Evolutionary conservation across 371 early-diverging fungal species (phyloP).

Genomic region (Zychaea mexicana): DNA sequence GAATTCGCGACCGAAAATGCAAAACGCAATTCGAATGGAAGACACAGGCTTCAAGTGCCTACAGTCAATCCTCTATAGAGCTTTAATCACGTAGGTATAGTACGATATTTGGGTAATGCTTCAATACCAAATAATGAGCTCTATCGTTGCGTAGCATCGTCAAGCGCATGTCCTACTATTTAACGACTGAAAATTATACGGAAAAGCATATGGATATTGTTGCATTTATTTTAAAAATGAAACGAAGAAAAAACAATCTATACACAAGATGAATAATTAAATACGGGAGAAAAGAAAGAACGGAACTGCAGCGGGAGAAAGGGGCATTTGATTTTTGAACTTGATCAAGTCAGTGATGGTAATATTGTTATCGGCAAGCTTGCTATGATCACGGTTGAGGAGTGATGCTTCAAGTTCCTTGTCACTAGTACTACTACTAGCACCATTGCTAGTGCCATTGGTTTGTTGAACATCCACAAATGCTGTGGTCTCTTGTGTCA

Average conservation of each 20-base stretch:
- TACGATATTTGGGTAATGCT: no score
- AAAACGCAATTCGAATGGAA: no score
- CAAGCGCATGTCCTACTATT: no score
- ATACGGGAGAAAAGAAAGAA: slow-evolving; percentile 36
- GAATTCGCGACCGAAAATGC: no score
- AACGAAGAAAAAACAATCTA: background rate
- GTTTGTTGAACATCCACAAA: background rate
- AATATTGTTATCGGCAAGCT: slow-evolving; percentile 39
- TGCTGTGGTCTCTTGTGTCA: slow-evolving; percentile 1
- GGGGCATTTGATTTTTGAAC: slow-evolving; percentile 60
- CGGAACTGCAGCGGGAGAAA: slow-evolving; percentile 61
- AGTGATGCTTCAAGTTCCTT: slow-evolving; percentile 4
- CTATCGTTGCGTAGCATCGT: no score
- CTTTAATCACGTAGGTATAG: no score
- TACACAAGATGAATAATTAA: slow-evolving; percentile 13
- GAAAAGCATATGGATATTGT: background rate
- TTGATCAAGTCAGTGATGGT: slow-evolving; percentile 52
- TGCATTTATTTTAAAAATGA: background rate
- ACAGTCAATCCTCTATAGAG: no score
- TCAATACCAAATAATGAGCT: no score
- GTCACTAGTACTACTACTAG: slow-evolving; percentile 7
- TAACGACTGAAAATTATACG: background rate
- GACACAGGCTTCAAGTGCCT: no score
- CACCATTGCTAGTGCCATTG: background rate
- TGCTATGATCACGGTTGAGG: slow-evolving; percentile 3